Evolutionary conservation across 2,329 filamentous ascomycete species (phyloP).

Genomic region (Cladosporium sp.): DNA sequence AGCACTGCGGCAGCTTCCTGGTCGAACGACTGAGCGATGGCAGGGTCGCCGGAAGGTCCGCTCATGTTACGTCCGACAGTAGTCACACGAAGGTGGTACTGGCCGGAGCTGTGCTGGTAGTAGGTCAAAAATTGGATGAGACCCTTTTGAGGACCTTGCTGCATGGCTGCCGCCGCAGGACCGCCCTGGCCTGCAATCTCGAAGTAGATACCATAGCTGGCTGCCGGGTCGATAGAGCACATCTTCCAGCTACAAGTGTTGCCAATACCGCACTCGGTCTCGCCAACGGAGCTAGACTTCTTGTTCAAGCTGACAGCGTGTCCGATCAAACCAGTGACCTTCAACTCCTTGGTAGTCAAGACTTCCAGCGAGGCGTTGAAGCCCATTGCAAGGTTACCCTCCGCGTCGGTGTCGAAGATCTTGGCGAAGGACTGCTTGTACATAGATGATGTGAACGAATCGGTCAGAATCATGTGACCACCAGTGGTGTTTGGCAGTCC

Average conservation of each 20-base stretch:
- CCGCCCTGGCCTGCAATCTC: conserved; percentile 95
- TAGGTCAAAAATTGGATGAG: conserved; percentile 99
- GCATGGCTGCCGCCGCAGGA: conserved; percentile 67
- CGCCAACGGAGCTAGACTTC: conserved; percentile 93
- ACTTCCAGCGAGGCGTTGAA: conserved; percentile 97
- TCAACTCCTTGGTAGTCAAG: conserved; percentile 94
- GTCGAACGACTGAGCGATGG: conserved; percentile 95
- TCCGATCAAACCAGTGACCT: conserved; percentile 95
- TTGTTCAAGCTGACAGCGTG: conserved; percentile 97
- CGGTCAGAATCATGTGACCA: conserved; percentile 96
- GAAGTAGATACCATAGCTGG: conserved; percentile 96
- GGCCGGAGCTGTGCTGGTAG: conserved; percentile 94
- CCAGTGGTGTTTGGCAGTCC: conserved; percentile 93
- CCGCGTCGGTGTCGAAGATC: conserved; percentile 93
- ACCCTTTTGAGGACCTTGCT: conserved; percentile 84
- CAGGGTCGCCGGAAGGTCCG: conserved; percentile 89
- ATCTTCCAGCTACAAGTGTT: conserved; percentile 99
- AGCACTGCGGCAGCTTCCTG: conserved; percentile 96
- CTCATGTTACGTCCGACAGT: conserved; percentile 90
- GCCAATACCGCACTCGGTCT: conserved; percentile 96
- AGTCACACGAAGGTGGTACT: conserved; percentile 94
- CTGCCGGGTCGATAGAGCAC: conserved; percentile 92
- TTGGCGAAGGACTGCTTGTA: conserved; percentile 98
- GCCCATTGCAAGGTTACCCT: conserved; percentile 94
- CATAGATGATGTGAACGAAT: conserved; percentile 98